A percentile compares a stretch with the other conserved stretches of the same genome.
phyloP scores from a whole-genome alignment of 345 rosid species.

The Microcos paniculata region DNA sequence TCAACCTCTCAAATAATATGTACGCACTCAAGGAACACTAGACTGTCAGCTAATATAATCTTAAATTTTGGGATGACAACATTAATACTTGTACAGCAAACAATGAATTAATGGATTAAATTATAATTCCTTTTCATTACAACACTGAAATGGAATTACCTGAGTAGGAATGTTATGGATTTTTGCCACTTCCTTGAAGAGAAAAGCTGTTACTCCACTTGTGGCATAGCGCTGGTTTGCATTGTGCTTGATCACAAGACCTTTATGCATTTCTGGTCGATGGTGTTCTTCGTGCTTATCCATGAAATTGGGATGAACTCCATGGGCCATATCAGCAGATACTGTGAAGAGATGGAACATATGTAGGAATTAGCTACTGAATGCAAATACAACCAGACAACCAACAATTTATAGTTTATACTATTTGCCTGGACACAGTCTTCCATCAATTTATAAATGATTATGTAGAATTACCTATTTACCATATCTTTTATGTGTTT shows the following conservation, averaged over 20 bases:
- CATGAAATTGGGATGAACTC: slow-evolving; percentile 81
- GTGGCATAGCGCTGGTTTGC: slow-evolving; percentile 97
- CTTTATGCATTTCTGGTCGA: slow-evolving; percentile 86
- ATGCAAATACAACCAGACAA: not conserved
- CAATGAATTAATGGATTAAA: not conserved
- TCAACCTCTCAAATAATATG: not conserved
- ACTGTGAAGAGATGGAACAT: slow-evolving; percentile 36
- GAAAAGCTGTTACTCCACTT: slow-evolving; percentile 85
- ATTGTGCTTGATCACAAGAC: slow-evolving; percentile 92
- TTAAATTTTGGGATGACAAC: not conserved
- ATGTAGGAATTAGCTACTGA: not conserved
- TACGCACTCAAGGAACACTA: not conserved
- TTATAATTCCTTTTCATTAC: not conserved
- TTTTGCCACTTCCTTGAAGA: slow-evolving; percentile 86
- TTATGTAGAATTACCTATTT: not conserved
- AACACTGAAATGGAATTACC: slow-evolving; percentile 41
- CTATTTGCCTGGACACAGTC: not conserved
- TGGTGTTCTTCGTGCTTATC: slow-evolving; percentile 93
- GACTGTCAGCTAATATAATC: not conserved
- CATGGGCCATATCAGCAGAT: slow-evolving; percentile 99
- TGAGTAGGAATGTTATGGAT: slow-evolving; percentile 80
- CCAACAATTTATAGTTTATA: not conserved
- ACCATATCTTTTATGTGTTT: not conserved
- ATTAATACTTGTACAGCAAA: not conserved
- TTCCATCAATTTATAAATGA: not conserved